These are phyloP conservation scores for Hydnomerulius pinastri DNA, from an alignment of 768 basidiomycete genomes.

Conservation along the genomic window DNA sequence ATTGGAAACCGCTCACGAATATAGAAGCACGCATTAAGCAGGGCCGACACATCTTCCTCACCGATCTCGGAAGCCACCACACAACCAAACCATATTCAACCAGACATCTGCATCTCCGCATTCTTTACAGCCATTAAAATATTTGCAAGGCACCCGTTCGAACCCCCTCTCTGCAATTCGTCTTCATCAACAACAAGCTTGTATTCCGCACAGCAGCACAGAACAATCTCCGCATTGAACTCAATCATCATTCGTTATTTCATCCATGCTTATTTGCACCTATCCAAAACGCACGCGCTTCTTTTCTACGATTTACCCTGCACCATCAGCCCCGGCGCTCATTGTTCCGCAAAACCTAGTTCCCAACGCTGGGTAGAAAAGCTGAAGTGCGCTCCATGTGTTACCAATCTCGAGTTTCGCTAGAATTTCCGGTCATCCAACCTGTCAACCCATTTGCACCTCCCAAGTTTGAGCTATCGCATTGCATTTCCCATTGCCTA, in stretches of 20 bases:
- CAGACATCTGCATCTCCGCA: constrained; percentile 25
- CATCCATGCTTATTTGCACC: constrained; percentile 36
- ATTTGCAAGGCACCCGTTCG: constrained; percentile 26
- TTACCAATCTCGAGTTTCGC: constrained; percentile 18
- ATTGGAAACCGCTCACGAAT: constrained; percentile 28
- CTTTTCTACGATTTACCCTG: constrained; percentile 29
- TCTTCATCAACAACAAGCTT: constrained; percentile 15
- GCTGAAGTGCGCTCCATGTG: constrained; percentile 33
- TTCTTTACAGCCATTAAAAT: constrained; percentile 24
- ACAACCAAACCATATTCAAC: constrained; percentile 20
- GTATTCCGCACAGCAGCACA: constrained; percentile 25
- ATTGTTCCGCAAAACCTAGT: constrained; percentile 19
- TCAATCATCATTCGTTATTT: constrained; percentile 30
- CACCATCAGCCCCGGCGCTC: constrained; percentile 25
- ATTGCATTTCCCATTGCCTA: constrained; percentile 26
- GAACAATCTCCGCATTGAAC: constrained; percentile 38
- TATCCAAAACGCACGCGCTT: constrained; percentile 31
- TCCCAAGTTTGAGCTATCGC: constrained; percentile 19
- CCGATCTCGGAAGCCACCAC: constrained; percentile 31
- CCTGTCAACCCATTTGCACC: constrained; percentile 27
- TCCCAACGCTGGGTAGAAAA: constrained; percentile 18
- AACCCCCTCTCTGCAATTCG: constrained; percentile 20
- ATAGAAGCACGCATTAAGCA: constrained; percentile 16
- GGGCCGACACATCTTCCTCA: constrained; percentile 28
- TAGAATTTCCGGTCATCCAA: constrained; percentile 26